Conservation (phyloP, 192 early-diverging fungal genomes). For the Pilaira anomala region DNA sequence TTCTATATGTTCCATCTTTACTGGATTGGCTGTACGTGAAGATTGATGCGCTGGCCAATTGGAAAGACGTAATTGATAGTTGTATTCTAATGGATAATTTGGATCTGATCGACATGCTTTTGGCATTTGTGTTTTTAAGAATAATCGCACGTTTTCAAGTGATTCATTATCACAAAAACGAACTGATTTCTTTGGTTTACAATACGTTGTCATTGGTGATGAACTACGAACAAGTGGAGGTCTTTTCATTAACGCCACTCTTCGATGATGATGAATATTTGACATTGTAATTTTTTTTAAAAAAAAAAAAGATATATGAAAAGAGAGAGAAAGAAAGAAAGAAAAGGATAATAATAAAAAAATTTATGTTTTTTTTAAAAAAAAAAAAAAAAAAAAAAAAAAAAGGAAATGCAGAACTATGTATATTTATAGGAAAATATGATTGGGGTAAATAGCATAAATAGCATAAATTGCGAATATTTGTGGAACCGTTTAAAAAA, state of each 20-base stretch:
- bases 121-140: conserved; percentile 17
- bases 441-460: too few species aligned
- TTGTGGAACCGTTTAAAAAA: too few species aligned
- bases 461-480: too few species aligned
- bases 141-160: conserved; percentile 16
- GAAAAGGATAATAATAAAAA: too few species aligned
- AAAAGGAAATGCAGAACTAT: too few species aligned
- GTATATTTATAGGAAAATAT: not conserved
- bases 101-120: conserved; percentile 9
- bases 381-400: too few species aligned
- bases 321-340: conserved; percentile 1
- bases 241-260: conserved; percentile 9
- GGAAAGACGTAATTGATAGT: not conserved
- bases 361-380: conserved; percentile 7
- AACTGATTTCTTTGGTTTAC: conserved; percentile 15
- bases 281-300: too few species aligned
- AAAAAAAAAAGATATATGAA: conserved; percentile 1
- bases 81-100: not conserved
- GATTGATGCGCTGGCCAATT: conserved; percentile 7
- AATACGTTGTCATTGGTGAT: not conserved
- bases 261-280: not conserved
- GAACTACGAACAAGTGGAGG: conserved; percentile 2
- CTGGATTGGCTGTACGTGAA: not conserved
- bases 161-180: conserved; percentile 17
- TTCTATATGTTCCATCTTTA: conserved; percentile 6